These are phyloP conservation scores for Annulohypoxylon nitens DNA, from an alignment of 495 filamentous ascomycete genomes.

Conservation along the genomic window DNA sequence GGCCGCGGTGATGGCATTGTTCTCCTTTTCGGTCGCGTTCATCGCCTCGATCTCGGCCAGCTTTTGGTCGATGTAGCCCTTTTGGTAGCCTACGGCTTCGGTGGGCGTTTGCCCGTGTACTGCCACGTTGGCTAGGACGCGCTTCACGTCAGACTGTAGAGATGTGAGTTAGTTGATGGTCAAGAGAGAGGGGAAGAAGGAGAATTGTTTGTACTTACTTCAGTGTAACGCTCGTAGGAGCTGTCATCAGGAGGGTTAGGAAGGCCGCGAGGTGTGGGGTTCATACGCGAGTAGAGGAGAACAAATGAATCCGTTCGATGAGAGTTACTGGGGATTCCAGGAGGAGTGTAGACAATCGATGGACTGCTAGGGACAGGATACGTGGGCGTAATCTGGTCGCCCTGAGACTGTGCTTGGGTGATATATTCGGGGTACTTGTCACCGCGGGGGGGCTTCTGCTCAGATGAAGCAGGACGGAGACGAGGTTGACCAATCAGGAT, in stretches of 20 bases:
- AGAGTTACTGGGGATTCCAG: constrained; percentile 29
- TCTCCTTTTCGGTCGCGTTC: not conserved
- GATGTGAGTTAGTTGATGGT: constrained; percentile 12
- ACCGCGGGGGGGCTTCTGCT: not conserved
- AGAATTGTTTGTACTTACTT: constrained; percentile 25
- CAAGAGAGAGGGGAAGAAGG: not conserved
- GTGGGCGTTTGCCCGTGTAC: not conserved
- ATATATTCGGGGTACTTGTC: constrained; percentile 13
- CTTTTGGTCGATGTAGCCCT: not conserved
- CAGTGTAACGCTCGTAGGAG: constrained; percentile 24
- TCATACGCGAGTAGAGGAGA: constrained; percentile 41
- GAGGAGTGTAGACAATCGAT: constrained; percentile 44
- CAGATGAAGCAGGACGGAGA: constrained; percentile 21
- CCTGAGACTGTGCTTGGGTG: constrained; percentile 1
- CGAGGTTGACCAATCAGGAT: constrained; percentile 3
- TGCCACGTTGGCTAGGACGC: not conserved
- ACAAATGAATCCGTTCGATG: constrained; percentile 16
- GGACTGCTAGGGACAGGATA: constrained; percentile 43
- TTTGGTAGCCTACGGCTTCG: not conserved
- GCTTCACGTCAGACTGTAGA: constrained; percentile 4
- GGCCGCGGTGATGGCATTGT: not conserved
- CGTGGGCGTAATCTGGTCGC: constrained; percentile 44
- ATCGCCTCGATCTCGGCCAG: not conserved
- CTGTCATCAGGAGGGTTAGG: constrained; percentile 1
- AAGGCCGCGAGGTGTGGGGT: constrained; percentile 28